Percentiles rank a stretch among this genome's conserved stretches.
Evolutionary conservation across 345 rosid species (phyloP).

Genomic region (Eutrema japonicum): DNA sequence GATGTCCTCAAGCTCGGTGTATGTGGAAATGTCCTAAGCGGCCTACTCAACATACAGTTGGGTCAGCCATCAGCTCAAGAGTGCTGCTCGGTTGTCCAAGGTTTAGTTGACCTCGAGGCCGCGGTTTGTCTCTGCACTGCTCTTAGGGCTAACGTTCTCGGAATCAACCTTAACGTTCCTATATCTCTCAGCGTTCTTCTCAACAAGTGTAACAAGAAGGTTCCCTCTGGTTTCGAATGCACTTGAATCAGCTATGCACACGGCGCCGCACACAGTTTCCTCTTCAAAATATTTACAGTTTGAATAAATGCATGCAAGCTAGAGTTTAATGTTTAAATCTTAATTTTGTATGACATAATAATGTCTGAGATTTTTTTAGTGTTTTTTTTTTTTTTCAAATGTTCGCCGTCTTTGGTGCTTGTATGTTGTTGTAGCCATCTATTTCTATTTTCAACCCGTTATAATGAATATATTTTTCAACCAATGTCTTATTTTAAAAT

Average conservation of each 20-base stretch:
- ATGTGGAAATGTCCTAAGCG: conserved; percentile 48
- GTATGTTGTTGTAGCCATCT: conserved; percentile 8
- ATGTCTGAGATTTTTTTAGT: background rate
- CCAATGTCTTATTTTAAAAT: background rate
- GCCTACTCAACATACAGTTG: conserved; percentile 45
- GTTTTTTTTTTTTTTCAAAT: background rate
- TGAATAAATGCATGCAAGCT: conserved; percentile 29
- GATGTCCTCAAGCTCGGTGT: conserved; percentile 64
- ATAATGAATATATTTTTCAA: conserved; percentile 20
- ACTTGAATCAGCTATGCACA: background rate
- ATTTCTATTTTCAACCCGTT: background rate
- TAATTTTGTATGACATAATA: background rate
- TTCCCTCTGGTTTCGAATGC: conserved; percentile 57
- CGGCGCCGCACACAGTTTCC: background rate
- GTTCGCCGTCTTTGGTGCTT: background rate
- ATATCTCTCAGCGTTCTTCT: conserved; percentile 65
- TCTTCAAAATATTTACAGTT: background rate
- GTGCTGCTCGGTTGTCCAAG: conserved; percentile 59
- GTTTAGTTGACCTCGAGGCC: conserved; percentile 66
- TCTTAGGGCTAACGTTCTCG: conserved; percentile 60
- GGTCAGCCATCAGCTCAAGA: conserved; percentile 51
- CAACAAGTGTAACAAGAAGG: conserved; percentile 56
- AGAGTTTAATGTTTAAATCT: background rate
- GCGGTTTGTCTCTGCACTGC: conserved; percentile 79
- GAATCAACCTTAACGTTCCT: conserved; percentile 61